Conservation (phyloP, 169 alveolate species). For the Plasmodium blacklocki region DNA sequence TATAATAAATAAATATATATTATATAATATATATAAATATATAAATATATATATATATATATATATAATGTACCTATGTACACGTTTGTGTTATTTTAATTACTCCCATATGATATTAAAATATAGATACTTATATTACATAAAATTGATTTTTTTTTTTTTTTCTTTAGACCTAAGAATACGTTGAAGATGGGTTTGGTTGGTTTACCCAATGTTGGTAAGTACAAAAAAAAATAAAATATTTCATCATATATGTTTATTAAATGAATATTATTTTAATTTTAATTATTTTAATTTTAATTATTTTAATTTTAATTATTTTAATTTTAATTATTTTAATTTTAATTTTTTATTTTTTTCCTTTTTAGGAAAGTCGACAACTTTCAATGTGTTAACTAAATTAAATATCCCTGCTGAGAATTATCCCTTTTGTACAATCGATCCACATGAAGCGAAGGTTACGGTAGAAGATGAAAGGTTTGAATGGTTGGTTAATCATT, state of each 20-base stretch:
- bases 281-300: too few relatives aligned
- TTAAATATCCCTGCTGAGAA: constrained; percentile 97
- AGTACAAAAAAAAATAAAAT: constrained; percentile 45
- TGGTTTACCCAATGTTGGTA: constrained; percentile 99
- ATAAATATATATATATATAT: background rate
- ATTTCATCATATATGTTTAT: too few relatives aligned
- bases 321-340: too few relatives aligned
- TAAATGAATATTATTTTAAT: too few relatives aligned
- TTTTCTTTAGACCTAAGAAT: constrained; percentile 87
- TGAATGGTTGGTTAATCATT: constrained; percentile 93
- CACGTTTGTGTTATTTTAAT: background rate
- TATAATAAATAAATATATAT: background rate
- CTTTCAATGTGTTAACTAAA: constrained; percentile 97
- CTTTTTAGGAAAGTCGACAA: constrained; percentile 95
- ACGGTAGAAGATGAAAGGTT: constrained; percentile 95
- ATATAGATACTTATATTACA: background rate
- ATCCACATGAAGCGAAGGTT: constrained; percentile 97
- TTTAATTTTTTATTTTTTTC: constrained; percentile 63
- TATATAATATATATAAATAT: background rate
- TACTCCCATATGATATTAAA: background rate
- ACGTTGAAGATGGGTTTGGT: constrained; percentile 98
- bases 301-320: too few relatives aligned
- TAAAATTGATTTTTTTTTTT: background rate
- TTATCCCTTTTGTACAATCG: constrained; percentile 97
- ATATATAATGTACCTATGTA: background rate